Evolutionary conservation across 2,329 filamentous ascomycete species (phyloP).

Genomic region (Talaromyces sp.): DNA sequence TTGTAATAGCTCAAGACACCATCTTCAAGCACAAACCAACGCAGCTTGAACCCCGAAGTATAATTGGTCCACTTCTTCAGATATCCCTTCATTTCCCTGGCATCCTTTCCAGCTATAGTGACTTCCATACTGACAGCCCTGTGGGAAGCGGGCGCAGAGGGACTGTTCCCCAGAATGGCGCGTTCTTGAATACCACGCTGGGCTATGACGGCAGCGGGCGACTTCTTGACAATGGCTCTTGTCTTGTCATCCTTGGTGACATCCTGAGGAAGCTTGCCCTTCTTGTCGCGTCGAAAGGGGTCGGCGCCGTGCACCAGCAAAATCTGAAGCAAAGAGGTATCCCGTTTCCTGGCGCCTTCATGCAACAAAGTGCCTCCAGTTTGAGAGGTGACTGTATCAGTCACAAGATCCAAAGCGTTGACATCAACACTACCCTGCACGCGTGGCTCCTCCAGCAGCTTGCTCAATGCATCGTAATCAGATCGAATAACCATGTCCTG

Average conservation of each 20-base stretch:
- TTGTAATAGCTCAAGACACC: conserved; percentile 98
- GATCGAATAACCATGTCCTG: conserved; percentile 68
- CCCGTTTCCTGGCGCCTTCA: conserved; percentile 82
- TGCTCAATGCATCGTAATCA: conserved; percentile 72
- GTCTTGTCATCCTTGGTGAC: conserved; percentile 93
- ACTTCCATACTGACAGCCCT: conserved; percentile 40
- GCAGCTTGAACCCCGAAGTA: conserved; percentile 88
- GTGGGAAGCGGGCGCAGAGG: conserved; percentile 48
- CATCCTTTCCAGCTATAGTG: conserved; percentile 69
- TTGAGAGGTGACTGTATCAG: conserved; percentile 69
- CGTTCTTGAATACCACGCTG: conserved; percentile 96
- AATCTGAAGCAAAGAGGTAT: conserved; percentile 81
- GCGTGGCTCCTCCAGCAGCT: conserved; percentile 74
- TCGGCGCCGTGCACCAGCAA: conserved; percentile 91
- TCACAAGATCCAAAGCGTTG: conserved; percentile 83
- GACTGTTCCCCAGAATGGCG: conserved; percentile 76
- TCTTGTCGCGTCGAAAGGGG: conserved; percentile 89
- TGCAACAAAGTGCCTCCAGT: conserved; percentile 88
- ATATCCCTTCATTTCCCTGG: conserved; percentile 96
- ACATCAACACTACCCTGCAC: conserved; percentile 86
- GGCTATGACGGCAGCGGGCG: conserved; percentile 86
- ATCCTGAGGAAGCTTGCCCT: conserved; percentile 91
- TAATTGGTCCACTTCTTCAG: conserved; percentile 99
- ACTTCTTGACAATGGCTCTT: conserved; percentile 82
- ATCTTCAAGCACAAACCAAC: conserved; percentile 97